These are phyloP conservation scores for Apiotrichum veenhuisii DNA, from an alignment of 1,284 basidiomycete species.

Conservation along the genomic window DNA sequence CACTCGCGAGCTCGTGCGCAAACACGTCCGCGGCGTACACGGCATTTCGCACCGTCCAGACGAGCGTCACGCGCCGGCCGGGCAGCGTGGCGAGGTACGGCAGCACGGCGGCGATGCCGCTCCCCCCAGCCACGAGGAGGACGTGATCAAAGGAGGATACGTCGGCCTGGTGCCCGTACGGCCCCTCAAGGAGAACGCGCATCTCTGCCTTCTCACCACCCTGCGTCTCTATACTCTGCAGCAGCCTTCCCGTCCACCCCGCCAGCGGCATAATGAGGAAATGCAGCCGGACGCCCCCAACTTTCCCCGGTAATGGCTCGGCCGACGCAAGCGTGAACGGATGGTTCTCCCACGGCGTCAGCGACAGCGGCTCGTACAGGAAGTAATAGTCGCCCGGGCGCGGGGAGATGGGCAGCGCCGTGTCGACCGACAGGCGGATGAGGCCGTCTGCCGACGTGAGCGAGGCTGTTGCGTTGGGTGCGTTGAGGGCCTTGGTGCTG, in stretches of 20 bases:
- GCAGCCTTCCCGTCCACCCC: conserved; percentile 22
- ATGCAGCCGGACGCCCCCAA: conserved; percentile 16
- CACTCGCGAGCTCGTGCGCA: conserved; percentile 16
- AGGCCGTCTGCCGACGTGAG: conserved; percentile 8
- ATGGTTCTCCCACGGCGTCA: conserved; percentile 32
- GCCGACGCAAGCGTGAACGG: conserved; percentile 29
- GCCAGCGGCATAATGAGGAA: conserved; percentile 24
- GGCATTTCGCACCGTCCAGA: conserved; percentile 26
- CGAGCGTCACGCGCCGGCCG: conserved; percentile 12
- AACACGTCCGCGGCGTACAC: conserved; percentile 27
- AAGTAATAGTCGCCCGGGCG: conserved; percentile 30
- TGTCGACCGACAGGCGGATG: conserved; percentile 22
- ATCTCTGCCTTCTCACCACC: neutral
- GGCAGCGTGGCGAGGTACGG: conserved; percentile 23
- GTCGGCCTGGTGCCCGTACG: conserved; percentile 28
- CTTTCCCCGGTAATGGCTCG: neutral
- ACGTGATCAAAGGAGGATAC: conserved; percentile 19
- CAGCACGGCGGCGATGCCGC: conserved; percentile 29
- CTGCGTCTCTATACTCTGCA: neutral
- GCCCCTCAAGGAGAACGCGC: conserved; percentile 30
- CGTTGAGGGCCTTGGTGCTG: conserved; percentile 15
- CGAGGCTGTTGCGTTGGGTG: neutral
- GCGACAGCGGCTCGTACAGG: conserved; percentile 22
- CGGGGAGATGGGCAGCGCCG: conserved; percentile 15
- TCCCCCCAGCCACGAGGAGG: conserved; percentile 29